Conservation (phyloP, 1,284 basidiomycete genomes). For the Sparassis latifolia region DNA sequence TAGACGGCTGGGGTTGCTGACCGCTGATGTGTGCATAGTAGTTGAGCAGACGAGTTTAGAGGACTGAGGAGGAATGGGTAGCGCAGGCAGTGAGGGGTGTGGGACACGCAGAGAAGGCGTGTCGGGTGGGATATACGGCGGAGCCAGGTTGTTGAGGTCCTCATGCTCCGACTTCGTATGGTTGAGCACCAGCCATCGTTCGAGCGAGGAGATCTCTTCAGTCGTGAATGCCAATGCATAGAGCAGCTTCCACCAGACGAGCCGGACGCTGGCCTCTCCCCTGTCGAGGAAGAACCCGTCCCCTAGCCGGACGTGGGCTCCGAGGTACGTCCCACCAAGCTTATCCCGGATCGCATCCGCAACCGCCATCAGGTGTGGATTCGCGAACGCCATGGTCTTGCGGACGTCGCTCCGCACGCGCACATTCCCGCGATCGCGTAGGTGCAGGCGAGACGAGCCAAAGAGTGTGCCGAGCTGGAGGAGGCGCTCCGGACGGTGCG, state of each 20-base stretch:
- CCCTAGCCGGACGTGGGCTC: conserved; percentile 59
- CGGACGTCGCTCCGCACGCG: conserved; percentile 40
- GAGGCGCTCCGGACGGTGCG: conserved; percentile 34
- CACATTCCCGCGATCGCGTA: conserved; percentile 34
- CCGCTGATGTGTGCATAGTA: conserved; percentile 27
- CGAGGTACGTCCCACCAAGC: conserved; percentile 52
- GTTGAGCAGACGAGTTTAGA: conserved; percentile 5
- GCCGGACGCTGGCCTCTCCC: conserved; percentile 34
- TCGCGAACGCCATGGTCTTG: conserved; percentile 45
- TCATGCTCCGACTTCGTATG: background rate
- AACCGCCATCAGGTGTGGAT: conserved; percentile 36
- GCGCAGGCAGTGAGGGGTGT: conserved; percentile 17
- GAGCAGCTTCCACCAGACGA: conserved; percentile 53
- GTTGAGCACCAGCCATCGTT: background rate
- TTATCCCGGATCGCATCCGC: conserved; percentile 34
- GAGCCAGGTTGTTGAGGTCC: background rate
- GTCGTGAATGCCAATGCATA: conserved; percentile 21
- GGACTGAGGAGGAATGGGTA: conserved; percentile 7
- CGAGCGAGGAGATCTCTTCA: background rate
- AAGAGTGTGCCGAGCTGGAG: conserved; percentile 64
- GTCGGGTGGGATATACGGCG: conserved; percentile 14
- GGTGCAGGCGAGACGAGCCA: conserved; percentile 57
- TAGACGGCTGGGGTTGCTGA: conserved; percentile 30
- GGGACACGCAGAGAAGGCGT: conserved; percentile 15
- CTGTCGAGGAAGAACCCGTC: conserved; percentile 53